Conservation (phyloP, 106 monocot genomes). For the Iris macrosiphon region DNA sequence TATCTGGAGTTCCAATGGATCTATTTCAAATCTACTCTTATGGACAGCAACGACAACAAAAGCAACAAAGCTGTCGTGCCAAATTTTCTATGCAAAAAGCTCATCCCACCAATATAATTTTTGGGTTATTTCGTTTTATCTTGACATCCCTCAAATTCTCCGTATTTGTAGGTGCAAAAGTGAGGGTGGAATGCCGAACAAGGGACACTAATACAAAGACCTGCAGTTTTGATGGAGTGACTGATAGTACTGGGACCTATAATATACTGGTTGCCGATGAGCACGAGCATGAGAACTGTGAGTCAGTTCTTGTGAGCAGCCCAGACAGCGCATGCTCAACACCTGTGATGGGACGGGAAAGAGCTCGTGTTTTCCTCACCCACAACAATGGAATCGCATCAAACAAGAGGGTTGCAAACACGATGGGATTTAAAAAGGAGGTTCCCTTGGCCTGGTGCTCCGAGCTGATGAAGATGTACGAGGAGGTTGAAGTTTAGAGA, state of each 20-base stretch:
- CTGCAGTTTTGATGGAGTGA: constrained; percentile 44
- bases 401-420: constrained; percentile 54
- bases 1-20: too few relatives aligned
- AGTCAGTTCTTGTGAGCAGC: constrained; percentile 66
- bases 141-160: neutral
- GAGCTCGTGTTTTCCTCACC: constrained; percentile 65
- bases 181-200: constrained; percentile 58
- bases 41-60: too few relatives aligned
- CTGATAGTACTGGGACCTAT: constrained; percentile 64
- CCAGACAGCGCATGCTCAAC: constrained; percentile 33
- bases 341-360: constrained; percentile 51
- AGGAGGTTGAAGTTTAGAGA: constrained; percentile 22
- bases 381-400: constrained; percentile 78
- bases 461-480: constrained; percentile 58
- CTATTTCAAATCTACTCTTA: neutral
- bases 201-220: constrained; percentile 24
- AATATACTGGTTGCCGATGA: constrained; percentile 41
- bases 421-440: constrained; percentile 58
- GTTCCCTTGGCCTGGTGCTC: constrained; percentile 32
- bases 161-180: constrained; percentile 58
- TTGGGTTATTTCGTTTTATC: neutral
- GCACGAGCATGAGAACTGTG: constrained; percentile 63
- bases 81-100: too few relatives aligned
- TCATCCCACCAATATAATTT: neutral
- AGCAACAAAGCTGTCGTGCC: too few relatives aligned